These are phyloP conservation scores for Coelastrella sp. DNA, from an alignment of 139 green algal genomes.

Conservation along the genomic window DNA sequence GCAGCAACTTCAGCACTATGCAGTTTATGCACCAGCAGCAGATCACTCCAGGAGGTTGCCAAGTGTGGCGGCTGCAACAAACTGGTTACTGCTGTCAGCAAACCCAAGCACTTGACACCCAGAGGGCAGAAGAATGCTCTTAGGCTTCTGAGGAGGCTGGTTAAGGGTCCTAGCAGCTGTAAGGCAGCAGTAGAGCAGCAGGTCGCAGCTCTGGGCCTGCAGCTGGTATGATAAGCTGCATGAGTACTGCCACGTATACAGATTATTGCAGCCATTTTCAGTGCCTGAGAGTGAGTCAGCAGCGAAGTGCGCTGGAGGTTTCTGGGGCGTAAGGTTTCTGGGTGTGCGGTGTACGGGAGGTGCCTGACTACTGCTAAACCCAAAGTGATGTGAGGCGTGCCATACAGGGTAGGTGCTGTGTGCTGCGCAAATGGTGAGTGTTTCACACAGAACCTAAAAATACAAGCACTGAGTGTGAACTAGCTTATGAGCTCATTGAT, in stretches of 20 bases:
- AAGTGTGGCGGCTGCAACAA: background rate
- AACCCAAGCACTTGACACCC: constrained; percentile 5
- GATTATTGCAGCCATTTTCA: too few relatives aligned
- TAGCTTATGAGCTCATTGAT: too few relatives aligned
- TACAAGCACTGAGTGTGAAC: too few relatives aligned
- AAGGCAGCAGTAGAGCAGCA: constrained; percentile 9
- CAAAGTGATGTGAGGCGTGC: too few relatives aligned
- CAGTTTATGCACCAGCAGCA: background rate
- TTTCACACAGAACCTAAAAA: too few relatives aligned
- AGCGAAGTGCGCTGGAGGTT: too few relatives aligned
- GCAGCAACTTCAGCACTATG: constrained; percentile 31
- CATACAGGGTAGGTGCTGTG: too few relatives aligned
- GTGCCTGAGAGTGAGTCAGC: too few relatives aligned
- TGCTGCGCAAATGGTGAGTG: too few relatives aligned
- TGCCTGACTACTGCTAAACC: too few relatives aligned
- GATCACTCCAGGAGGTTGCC: constrained; percentile 9
- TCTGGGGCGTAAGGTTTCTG: too few relatives aligned
- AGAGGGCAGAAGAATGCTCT: constrained; percentile 17
- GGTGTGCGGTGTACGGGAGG: too few relatives aligned
- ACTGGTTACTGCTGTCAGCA: background rate
- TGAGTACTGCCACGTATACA: background rate
- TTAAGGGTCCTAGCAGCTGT: background rate
- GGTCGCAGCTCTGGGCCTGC: background rate
- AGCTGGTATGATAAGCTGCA: background rate
- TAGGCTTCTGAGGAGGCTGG: constrained; percentile 26